Evolutionary conservation across 768 basidiomycete species (phyloP).

Genomic region (Mycena rebaudengoi): DNA sequence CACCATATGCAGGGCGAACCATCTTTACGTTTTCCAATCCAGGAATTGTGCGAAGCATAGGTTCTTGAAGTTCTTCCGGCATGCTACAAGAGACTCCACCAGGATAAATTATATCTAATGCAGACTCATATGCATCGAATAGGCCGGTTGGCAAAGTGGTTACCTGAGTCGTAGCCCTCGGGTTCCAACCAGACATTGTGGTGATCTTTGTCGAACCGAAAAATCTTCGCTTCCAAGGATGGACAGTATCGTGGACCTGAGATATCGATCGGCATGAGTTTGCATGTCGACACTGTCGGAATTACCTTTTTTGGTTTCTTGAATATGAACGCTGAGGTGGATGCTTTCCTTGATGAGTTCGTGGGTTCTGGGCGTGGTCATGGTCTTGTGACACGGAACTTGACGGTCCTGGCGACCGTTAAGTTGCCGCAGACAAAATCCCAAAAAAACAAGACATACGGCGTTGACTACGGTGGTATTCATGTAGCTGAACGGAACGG

Average conservation of each 20-base stretch:
- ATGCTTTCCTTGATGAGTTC: constrained; percentile 78
- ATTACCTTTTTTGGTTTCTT: constrained; percentile 86
- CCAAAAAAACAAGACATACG: constrained; percentile 45
- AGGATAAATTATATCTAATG: constrained; percentile 84
- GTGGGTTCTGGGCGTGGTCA: constrained; percentile 79
- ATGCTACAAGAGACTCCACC: constrained; percentile 90
- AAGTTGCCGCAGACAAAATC: constrained; percentile 21
- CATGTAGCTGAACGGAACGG: constrained; percentile 81
- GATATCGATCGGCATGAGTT: not conserved
- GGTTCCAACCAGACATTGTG: constrained; percentile 92
- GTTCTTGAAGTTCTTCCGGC: constrained; percentile 85
- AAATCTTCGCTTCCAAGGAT: constrained; percentile 87
- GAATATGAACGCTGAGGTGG: constrained; percentile 83
- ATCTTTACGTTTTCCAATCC: constrained; percentile 88
- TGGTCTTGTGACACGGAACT: constrained; percentile 75
- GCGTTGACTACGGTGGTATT: constrained; percentile 75
- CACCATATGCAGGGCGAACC: constrained; percentile 88
- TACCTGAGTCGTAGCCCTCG: constrained; percentile 87
- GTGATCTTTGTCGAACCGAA: constrained; percentile 75
- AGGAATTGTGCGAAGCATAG: constrained; percentile 84
- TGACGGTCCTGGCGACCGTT: constrained; percentile 67
- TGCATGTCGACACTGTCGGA: not conserved
- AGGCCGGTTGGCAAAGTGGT: too few species aligned
- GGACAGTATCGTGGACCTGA: constrained; percentile 92
- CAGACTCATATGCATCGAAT: constrained; percentile 5